Percentiles rank a stretch among this genome's conserved stretches.
Evolutionary conservation across 1,284 basidiomycete species (phyloP).

Genomic region (Cutaneotrichosporon dermatis): DNA sequence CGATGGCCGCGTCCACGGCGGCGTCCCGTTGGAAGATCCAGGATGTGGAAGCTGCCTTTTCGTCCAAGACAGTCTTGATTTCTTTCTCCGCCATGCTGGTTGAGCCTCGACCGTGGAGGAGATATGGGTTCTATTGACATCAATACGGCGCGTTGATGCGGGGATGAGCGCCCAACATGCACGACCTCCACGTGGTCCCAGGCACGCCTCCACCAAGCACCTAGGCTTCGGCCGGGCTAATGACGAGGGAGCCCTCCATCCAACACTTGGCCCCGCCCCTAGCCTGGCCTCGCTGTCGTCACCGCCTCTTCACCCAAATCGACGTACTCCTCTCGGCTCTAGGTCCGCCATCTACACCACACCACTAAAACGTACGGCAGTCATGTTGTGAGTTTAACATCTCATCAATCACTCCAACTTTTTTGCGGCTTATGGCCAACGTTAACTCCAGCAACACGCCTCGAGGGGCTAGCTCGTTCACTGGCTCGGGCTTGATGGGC

Average conservation of each 20-base stretch:
- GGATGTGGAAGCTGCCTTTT: not conserved
- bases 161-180: too few relatives aligned
- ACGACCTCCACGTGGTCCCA: too few relatives aligned
- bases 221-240: too few relatives aligned
- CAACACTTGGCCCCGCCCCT: too few relatives aligned
- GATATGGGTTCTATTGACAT: too few relatives aligned
- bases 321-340: not conserved
- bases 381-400: slow-evolving; percentile 32
- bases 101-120: too few relatives aligned
- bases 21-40: slow-evolving; percentile 34
- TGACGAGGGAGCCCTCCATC: too few relatives aligned
- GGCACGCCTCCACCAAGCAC: too few relatives aligned
- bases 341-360: too few relatives aligned
- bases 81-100: too few relatives aligned
- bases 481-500: slow-evolving; percentile 7
- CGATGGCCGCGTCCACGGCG: slow-evolving; percentile 31
- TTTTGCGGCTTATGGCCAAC: too few relatives aligned
- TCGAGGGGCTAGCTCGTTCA: slow-evolving; percentile 17
- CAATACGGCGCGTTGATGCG: too few relatives aligned
- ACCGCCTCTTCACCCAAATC: slow-evolving; percentile 1
- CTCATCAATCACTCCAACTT: not conserved
- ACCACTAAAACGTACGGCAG: not conserved
- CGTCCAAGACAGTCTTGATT: not conserved
- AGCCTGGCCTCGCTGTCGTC: not conserved
- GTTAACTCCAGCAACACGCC: slow-evolving; percentile 33